Percentiles rank a stretch among this genome's conserved stretches.
These are phyloP conservation scores for Hypoxylon fuscum DNA, from an alignment of 495 filamentous ascomycete genomes.

Conservation along the genomic window DNA sequence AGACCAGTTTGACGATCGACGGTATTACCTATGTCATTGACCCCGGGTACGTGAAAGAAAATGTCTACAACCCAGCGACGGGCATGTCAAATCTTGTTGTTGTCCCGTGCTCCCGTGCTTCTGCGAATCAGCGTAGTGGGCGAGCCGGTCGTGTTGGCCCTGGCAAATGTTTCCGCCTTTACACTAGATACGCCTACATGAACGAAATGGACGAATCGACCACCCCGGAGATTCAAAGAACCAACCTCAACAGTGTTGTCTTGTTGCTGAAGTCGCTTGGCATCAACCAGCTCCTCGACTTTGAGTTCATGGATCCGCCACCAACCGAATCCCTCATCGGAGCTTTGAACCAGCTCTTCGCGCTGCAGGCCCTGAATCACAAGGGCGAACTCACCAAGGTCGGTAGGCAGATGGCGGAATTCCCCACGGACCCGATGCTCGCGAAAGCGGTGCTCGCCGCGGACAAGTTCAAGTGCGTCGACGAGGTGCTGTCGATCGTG, in stretches of 20 bases:
- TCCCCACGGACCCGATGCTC: constrained; percentile 93
- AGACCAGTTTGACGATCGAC: constrained; percentile 89
- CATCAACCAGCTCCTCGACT: constrained; percentile 92
- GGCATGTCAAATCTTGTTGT: constrained; percentile 93
- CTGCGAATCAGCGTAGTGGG: constrained; percentile 91
- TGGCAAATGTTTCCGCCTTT: constrained; percentile 94
- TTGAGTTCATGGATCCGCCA: constrained; percentile 97
- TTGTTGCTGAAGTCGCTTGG: constrained; percentile 89
- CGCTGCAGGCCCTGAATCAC: constrained; percentile 88
- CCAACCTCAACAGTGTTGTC: constrained; percentile 84
- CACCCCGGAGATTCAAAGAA: constrained; percentile 92
- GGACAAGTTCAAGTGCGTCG: constrained; percentile 86
- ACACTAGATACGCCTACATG: constrained; percentile 93
- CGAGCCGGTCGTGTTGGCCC: constrained; percentile 92
- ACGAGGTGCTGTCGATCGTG: constrained; percentile 93
- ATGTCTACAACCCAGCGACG: constrained; percentile 89
- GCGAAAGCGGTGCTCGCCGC: constrained; percentile 92
- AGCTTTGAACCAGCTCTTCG: constrained; percentile 91
- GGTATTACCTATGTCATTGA: constrained; percentile 94
- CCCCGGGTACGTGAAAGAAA: constrained; percentile 93
- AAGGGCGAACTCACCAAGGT: constrained; percentile 90
- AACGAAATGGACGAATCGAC: constrained; percentile 95
- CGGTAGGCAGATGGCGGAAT: constrained; percentile 95
- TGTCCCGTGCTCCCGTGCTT: constrained; percentile 91
- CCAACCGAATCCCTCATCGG: constrained; percentile 90